These are phyloP conservation scores for Pleurotus salmoneostramineus DNA, from an alignment of 768 basidiomycete genomes.

Conservation along the genomic window DNA sequence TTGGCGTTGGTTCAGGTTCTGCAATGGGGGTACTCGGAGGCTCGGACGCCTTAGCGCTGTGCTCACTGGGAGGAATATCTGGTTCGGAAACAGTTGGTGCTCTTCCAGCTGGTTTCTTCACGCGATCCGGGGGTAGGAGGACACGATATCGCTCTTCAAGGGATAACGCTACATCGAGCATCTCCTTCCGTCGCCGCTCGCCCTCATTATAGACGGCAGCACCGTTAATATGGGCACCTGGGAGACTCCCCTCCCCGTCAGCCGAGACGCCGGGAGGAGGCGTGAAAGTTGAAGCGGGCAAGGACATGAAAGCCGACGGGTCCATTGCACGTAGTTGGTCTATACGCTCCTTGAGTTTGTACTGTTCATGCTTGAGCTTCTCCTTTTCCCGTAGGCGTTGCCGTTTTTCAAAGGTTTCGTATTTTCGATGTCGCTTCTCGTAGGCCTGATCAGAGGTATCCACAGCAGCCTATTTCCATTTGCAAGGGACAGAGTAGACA, in stretches of 20 bases:
- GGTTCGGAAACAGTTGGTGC: constrained; percentile 20
- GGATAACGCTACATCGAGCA: constrained; percentile 63
- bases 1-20: constrained; percentile 15
- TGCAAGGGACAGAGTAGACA: constrained; percentile 7
- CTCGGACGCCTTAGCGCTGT: neutral
- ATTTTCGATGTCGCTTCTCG: constrained; percentile 80
- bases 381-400: constrained; percentile 86
- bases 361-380: constrained; percentile 87
- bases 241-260: constrained; percentile 20
- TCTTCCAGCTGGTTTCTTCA: constrained; percentile 22
- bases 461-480: constrained; percentile 36
- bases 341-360: constrained; percentile 86
- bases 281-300: constrained; percentile 60
- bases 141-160: constrained; percentile 72
- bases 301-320: constrained; percentile 57
- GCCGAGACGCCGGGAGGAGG: constrained; percentile 19
- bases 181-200: constrained; percentile 69
- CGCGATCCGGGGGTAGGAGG: constrained; percentile 67
- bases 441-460: constrained; percentile 83
- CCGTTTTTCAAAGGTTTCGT: constrained; percentile 83
- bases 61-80: constrained; percentile 6
- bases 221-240: constrained; percentile 33
- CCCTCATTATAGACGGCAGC: constrained; percentile 48
- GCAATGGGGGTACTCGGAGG: constrained; percentile 20
- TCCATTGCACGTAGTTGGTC: constrained; percentile 81